Conservation (phyloP, 2,329 filamentous ascomycete genomes). For the Aureobasidium lini region DNA sequence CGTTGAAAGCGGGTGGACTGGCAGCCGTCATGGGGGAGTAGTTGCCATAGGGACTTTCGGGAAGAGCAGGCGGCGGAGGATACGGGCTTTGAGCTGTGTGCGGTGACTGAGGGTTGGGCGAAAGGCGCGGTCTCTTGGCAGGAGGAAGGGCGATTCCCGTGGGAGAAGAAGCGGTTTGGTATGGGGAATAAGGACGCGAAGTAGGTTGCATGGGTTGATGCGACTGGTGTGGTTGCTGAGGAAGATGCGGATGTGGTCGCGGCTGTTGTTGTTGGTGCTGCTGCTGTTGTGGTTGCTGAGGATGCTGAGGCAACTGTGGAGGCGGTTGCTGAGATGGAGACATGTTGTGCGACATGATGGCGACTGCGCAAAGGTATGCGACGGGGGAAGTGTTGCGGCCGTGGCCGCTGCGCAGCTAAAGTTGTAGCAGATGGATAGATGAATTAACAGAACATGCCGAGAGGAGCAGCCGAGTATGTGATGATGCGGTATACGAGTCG, state of each 20-base stretch:
- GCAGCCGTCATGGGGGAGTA: constrained; percentile 15
- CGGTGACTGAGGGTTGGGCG: constrained; percentile 57
- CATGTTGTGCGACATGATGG: constrained; percentile 17
- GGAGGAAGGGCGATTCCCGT: constrained; percentile 56
- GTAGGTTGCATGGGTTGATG: constrained; percentile 20
- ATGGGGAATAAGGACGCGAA: constrained; percentile 25
- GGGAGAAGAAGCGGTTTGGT: constrained; percentile 55
- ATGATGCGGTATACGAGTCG: not conserved
- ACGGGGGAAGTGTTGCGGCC: not conserved
- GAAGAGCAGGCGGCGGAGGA: constrained; percentile 11
- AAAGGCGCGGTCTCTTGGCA: constrained; percentile 65
- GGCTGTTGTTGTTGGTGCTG: constrained; percentile 2
- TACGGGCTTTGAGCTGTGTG: constrained; percentile 18
- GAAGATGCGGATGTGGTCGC: not conserved
- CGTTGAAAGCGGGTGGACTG: constrained; percentile 41
- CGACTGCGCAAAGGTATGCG: not conserved
- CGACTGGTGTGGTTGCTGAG: not conserved
- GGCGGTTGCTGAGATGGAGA: constrained; percentile 12
- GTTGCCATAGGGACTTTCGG: constrained; percentile 13
- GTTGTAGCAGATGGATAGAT: not conserved
- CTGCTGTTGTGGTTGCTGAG: not conserved
- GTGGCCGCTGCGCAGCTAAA: constrained; percentile 10
- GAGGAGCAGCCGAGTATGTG: not conserved
- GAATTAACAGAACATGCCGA: constrained; percentile 4
- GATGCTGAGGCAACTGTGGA: constrained; percentile 21